Evolutionary conservation across 345 rosid species (phyloP), one percentile per base, ranked within the genome.

Genomic region (Litchi chinensis): DNA sequence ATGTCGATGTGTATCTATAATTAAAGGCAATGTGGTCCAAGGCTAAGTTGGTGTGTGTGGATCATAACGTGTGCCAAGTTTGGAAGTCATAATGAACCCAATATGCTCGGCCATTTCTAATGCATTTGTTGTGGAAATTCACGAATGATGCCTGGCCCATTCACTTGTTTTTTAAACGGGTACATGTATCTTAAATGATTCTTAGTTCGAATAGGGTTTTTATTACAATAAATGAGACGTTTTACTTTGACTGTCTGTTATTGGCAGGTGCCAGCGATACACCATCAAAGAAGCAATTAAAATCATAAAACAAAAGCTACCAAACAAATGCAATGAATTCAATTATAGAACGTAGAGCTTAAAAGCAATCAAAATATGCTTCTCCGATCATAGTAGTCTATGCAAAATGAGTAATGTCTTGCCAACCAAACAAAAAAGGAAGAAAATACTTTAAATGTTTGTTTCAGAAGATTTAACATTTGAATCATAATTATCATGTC

Each of bases 61-160:
- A 65, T 46, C n/a, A 44, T 16, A 32, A 16, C 46, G 37, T 72
- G 56, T 56, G 60, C 62, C 21, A 48, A 75, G 70, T 64, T 5
- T 64, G 40, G 76, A 48, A 46, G 78, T 18, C 70, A 75, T 75
- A 19, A 75, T 75, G 78, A 46, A 48, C 46, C 70, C 63, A 75
- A 75, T 75, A 75, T 65, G 70, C 13, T 65, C 0, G 6, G 28
- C 15, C 16, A 64, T 46, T 65, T 75, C 28, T 44, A 8, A 16
- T 26, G 43, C 43, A 3, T 41, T 21, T 24, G 2, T 32, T 74
- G 44, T 8, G 59, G 48, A 74, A 63, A 8, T 63, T 43, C 16
- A 74, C 16, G 15, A 50, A 50, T 62, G 77, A 62, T 24, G 69
- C 2, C 12, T 7, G 24, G 16, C 56, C 56, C 56, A 50, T 50